phyloP scores from a whole-genome alignment of 2,329 filamentous ascomycete genomes.

The Penicillium digitatum region DNA sequence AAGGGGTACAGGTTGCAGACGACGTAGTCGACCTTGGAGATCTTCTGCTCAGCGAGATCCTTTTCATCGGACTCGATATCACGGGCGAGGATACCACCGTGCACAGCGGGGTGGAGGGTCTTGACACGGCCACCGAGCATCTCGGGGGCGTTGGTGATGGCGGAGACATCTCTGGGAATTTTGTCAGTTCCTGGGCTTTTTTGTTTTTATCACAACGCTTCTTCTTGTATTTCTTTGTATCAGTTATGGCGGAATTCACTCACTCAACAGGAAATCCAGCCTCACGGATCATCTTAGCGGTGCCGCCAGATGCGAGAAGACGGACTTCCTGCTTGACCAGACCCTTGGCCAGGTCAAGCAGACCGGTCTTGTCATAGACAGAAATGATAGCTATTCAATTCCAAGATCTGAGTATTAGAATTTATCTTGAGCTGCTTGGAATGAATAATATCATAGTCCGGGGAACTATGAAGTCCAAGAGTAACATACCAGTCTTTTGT shows the following conservation, averaged over 20 bases:
- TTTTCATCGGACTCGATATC: slow-evolving; percentile 94
- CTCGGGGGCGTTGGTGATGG: slow-evolving; percentile 94
- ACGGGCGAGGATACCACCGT: slow-evolving; percentile 80
- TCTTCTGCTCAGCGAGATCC: slow-evolving; percentile 91
- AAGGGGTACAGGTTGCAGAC: slow-evolving; percentile 99
- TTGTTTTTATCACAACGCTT: not conserved
- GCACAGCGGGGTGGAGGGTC: slow-evolving; percentile 92
- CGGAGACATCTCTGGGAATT: slow-evolving; percentile 75
- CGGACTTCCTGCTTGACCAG: slow-evolving; percentile 84
- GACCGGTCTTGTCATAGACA: slow-evolving; percentile 97
- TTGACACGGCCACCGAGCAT: slow-evolving; percentile 92
- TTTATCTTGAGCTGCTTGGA: slow-evolving; percentile 15
- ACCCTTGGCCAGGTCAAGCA: slow-evolving; percentile 87
- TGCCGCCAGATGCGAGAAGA: slow-evolving; percentile 90
- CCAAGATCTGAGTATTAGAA: slow-evolving; percentile 10
- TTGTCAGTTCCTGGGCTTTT: not conserved
- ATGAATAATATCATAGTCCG: slow-evolving; percentile 17
- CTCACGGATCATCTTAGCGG: slow-evolving; percentile 92
- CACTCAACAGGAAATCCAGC: slow-evolving; percentile 93
- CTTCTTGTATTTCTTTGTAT: not conserved
- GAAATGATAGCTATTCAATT: slow-evolving; percentile 72
- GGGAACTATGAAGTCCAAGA: slow-evolving; percentile 19
- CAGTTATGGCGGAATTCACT: slow-evolving; percentile 34
- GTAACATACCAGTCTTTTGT: slow-evolving; percentile 39
- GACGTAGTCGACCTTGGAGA: slow-evolving; percentile 90